These are phyloP conservation scores for Moelleriella libera DNA, from an alignment of 2,329 filamentous ascomycete genomes.

Conservation along the genomic window DNA sequence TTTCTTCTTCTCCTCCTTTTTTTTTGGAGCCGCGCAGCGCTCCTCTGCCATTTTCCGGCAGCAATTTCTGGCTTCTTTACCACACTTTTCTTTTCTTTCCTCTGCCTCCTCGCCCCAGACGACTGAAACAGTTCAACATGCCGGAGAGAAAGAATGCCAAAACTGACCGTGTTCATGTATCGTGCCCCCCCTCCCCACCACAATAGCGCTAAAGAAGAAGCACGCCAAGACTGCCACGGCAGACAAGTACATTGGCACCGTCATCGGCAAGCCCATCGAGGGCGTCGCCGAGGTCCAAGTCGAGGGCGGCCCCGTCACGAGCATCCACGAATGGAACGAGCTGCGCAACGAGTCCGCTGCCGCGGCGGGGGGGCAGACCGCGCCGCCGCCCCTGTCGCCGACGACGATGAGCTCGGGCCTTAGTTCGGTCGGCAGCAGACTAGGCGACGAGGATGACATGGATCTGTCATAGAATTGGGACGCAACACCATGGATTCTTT, in stretches of 20 bases:
- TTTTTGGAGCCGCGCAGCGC: too few relatives aligned
- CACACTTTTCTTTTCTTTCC: too few relatives aligned
- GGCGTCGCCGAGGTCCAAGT: constrained; percentile 53
- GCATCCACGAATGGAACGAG: constrained; percentile 22
- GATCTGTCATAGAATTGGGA: constrained; percentile 21
- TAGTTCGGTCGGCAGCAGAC: constrained; percentile 29
- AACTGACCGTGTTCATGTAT: not conserved
- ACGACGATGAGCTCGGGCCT: constrained; percentile 39
- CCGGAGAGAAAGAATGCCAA: not conserved
- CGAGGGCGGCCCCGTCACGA: constrained; percentile 49
- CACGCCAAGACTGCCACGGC: constrained; percentile 83
- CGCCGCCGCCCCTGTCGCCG: constrained; percentile 13
- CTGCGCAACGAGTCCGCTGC: constrained; percentile 9
- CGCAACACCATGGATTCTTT: too few relatives aligned
- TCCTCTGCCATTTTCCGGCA: too few relatives aligned
- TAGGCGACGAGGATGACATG: constrained; percentile 31
- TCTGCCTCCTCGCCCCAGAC: too few relatives aligned
- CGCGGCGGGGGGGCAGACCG: constrained; percentile 5
- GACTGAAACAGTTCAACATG: too few relatives aligned
- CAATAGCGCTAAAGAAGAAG: constrained; percentile 43
- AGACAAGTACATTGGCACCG: constrained; percentile 70
- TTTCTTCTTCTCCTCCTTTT: too few relatives aligned
- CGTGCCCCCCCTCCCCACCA: too few relatives aligned
- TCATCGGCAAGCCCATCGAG: constrained; percentile 62
- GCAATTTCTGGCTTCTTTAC: too few relatives aligned